Evolutionary conservation across 2,329 filamentous ascomycete genomes (phyloP).

Genomic region (Botrytis galanthina): DNA sequence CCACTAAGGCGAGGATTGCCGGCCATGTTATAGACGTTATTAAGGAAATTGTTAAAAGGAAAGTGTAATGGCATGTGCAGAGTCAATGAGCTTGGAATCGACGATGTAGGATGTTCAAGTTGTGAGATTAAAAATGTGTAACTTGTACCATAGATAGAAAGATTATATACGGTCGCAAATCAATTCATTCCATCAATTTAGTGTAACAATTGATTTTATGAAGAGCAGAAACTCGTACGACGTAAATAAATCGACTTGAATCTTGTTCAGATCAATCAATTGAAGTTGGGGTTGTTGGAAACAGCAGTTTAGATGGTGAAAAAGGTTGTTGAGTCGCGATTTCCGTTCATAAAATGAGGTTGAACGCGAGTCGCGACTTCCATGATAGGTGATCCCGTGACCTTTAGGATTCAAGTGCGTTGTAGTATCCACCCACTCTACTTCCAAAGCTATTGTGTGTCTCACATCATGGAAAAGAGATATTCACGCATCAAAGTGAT

Average conservation of each 20-base stretch:
- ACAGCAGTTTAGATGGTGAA: not conserved
- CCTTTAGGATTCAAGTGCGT: too few species aligned
- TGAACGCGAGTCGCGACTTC: constrained; percentile 6
- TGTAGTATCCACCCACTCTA: not conserved
- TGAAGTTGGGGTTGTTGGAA: not conserved
- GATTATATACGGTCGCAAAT: not conserved
- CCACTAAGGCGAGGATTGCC: not conserved
- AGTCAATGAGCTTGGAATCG: not conserved
- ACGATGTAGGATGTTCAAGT: not conserved
- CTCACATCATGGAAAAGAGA: not conserved
- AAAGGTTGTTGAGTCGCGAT: not conserved
- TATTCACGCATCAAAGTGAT: not conserved
- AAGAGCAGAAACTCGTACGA: not conserved
- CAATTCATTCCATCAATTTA: not conserved
- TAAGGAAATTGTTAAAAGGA: constrained; percentile 1
- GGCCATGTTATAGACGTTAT: constrained; percentile 8
- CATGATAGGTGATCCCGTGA: constrained; percentile 12
- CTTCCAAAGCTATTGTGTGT: not conserved
- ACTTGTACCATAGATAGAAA: not conserved
- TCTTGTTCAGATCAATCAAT: not conserved
- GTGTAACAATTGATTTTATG: not conserved
- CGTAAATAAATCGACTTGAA: not conserved
- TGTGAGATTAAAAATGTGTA: not conserved
- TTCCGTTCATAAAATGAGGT: not conserved
- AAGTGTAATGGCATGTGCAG: constrained; percentile 8